Conservation (phyloP, 2,329 filamentous ascomycete genomes). For the Lasiodiplodia sp. region DNA sequence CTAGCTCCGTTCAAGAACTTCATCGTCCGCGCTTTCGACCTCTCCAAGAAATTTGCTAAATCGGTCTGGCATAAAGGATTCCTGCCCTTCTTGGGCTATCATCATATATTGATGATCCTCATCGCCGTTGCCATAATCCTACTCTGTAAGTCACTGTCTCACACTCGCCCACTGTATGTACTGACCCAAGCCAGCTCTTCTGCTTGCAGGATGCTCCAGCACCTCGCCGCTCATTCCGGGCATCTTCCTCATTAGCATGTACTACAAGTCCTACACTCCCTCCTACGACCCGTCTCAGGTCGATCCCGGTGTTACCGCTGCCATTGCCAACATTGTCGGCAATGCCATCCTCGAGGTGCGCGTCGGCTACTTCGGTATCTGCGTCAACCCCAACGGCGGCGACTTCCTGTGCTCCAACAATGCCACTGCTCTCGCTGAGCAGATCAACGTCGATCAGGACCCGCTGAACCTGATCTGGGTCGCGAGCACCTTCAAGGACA, state of each 20-base stretch:
- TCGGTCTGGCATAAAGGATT: slow-evolving; percentile 51
- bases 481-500: slow-evolving; percentile 95
- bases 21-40: neutral
- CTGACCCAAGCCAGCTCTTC: slow-evolving; percentile 67
- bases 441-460: slow-evolving; percentile 90
- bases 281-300: slow-evolving; percentile 86
- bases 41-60: neutral
- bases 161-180: neutral
- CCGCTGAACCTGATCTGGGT: slow-evolving; percentile 98
- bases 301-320: slow-evolving; percentile 83
- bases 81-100: slow-evolving; percentile 70
- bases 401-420: slow-evolving; percentile 97
- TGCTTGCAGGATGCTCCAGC: slow-evolving; percentile 95
- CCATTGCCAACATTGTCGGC: slow-evolving; percentile 90
- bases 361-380: slow-evolving; percentile 98
- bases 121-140: slow-evolving; percentile 94
- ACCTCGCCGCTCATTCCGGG: slow-evolving; percentile 92
- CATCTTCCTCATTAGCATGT: slow-evolving; percentile 98
- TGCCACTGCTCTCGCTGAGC: slow-evolving; percentile 88
- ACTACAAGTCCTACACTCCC: slow-evolving; percentile 88
- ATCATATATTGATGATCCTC: slow-evolving; percentile 95
- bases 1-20: neutral
- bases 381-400: slow-evolving; percentile 88
- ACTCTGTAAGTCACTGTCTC: slow-evolving; percentile 72
- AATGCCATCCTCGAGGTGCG: slow-evolving; percentile 84